A percentile compares a stretch with the other conserved stretches of the same genome.
Conservation (phyloP, 2,329 filamentous ascomycete genomes). For the Lanzia echinophila region DNA sequence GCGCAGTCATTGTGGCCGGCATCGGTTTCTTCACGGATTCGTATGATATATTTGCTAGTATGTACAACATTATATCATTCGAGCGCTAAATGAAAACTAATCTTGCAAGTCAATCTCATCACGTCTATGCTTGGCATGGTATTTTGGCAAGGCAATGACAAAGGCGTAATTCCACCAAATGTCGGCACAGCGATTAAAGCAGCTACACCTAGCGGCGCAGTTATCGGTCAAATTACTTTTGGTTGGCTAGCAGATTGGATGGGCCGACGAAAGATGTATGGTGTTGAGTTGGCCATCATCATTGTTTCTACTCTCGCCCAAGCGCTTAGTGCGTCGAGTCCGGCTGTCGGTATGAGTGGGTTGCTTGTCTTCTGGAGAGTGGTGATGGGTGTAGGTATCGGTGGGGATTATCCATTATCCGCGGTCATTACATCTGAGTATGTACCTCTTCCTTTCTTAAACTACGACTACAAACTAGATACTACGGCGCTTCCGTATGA, state of each 20-base stretch:
- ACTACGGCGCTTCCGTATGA: not conserved
- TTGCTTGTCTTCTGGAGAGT: slow-evolving; percentile 69
- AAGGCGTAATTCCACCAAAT: slow-evolving; percentile 52
- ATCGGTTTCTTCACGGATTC: slow-evolving; percentile 81
- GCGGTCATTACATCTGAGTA: slow-evolving; percentile 66
- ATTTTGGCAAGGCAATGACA: slow-evolving; percentile 57
- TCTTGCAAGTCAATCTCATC: slow-evolving; percentile 51
- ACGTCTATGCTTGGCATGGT: slow-evolving; percentile 68
- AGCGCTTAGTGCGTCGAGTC: slow-evolving; percentile 54
- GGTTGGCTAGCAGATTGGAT: slow-evolving; percentile 71
- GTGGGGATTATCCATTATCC: slow-evolving; percentile 75
- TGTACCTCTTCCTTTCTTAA: slow-evolving; percentile 14
- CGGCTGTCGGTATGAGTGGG: slow-evolving; percentile 51
- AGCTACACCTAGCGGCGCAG: slow-evolving; percentile 72
- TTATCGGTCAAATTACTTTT: slow-evolving; percentile 71
- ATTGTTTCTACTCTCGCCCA: slow-evolving; percentile 64
- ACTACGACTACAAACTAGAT: not conserved
- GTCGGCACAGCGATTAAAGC: slow-evolving; percentile 73
- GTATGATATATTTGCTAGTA: slow-evolving; percentile 70
- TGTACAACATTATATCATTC: not conserved
- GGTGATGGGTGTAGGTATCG: slow-evolving; percentile 71
- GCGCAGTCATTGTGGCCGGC: slow-evolving; percentile 68
- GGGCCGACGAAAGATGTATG: slow-evolving; percentile 77
- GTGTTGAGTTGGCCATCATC: slow-evolving; percentile 67
- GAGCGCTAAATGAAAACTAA: not conserved